Evolutionary conservation across 768 basidiomycete genomes (phyloP).

Genomic region (Suillus variegatus): DNA sequence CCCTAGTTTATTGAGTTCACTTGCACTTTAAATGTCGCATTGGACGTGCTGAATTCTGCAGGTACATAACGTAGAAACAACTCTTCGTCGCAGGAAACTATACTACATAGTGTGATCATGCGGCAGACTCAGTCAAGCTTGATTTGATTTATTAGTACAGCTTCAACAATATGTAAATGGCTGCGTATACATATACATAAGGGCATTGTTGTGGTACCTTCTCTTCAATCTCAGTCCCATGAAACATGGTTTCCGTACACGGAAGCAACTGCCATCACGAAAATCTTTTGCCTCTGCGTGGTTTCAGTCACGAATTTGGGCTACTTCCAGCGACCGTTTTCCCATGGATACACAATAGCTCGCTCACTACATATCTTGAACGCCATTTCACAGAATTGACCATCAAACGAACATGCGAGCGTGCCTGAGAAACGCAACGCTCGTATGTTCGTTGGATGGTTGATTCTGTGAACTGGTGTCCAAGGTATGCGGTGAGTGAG

Average conservation of each 20-base stretch:
- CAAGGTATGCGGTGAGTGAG: slow-evolving; percentile 24
- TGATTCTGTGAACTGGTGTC: slow-evolving; percentile 11
- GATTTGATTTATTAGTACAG: neutral
- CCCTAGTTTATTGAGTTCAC: neutral
- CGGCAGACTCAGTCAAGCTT: neutral
- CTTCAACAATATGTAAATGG: neutral
- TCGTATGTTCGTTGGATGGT: neutral
- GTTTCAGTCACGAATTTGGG: slow-evolving; percentile 31
- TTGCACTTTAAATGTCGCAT: neutral
- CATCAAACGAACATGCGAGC: neutral
- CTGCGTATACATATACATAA: neutral
- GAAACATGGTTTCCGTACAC: slow-evolving; percentile 9
- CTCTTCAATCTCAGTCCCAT: neutral
- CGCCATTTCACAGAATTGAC: slow-evolving; percentile 12
- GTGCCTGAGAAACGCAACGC: neutral
- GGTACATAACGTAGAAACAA: neutral
- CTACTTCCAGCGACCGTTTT: slow-evolving; percentile 33
- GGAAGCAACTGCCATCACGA: slow-evolving; percentile 29
- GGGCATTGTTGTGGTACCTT: too few relatives aligned
- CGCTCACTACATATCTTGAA: slow-evolving; percentile 25
- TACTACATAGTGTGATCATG: neutral
- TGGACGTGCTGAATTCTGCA: neutral
- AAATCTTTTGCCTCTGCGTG: slow-evolving; percentile 30
- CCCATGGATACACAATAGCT: slow-evolving; percentile 35
- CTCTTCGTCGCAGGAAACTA: neutral